phyloP scores from a whole-genome alignment of 2,329 filamentous ascomycete species.

The Colletotrichum lindemuthianum region DNA sequence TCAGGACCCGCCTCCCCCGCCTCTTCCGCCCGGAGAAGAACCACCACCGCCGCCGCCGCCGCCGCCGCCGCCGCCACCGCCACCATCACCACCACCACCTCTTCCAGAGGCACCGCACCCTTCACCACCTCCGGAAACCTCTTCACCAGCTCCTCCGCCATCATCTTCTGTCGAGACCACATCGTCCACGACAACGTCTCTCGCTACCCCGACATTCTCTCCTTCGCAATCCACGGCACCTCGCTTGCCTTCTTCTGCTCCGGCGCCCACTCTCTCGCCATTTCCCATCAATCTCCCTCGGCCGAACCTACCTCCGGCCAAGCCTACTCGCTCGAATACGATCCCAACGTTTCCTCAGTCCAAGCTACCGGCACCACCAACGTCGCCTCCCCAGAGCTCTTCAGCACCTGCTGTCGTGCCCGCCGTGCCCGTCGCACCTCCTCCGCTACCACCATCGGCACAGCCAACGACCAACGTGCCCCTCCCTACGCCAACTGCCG shows the following conservation, averaged over 20 bases:
- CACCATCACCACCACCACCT: background rate
- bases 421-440: background rate
- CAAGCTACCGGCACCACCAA: background rate
- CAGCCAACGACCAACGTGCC: background rate
- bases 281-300: background rate
- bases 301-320: constrained; percentile 10
- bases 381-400: constrained; percentile 15
- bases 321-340: constrained; percentile 7
- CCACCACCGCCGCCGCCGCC: constrained; percentile 1
- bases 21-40: constrained; percentile 4
- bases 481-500: background rate
- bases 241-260: constrained; percentile 6
- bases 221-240: constrained; percentile 4
- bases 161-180: constrained; percentile 1
- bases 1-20: constrained; percentile 16
- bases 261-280: constrained; percentile 6
- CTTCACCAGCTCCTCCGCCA: background rate
- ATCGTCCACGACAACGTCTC: constrained; percentile 8
- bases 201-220: constrained; percentile 1
- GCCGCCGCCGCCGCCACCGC: background rate
- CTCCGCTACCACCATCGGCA: background rate
- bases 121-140: background rate
- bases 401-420: background rate
- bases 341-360: constrained; percentile 4
- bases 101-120: constrained; percentile 1